Evolutionary conservation across 2,329 filamentous ascomycete genomes (phyloP), one percentile per base, ranked within the genome.

Genomic region (Fusarium sp.): DNA sequence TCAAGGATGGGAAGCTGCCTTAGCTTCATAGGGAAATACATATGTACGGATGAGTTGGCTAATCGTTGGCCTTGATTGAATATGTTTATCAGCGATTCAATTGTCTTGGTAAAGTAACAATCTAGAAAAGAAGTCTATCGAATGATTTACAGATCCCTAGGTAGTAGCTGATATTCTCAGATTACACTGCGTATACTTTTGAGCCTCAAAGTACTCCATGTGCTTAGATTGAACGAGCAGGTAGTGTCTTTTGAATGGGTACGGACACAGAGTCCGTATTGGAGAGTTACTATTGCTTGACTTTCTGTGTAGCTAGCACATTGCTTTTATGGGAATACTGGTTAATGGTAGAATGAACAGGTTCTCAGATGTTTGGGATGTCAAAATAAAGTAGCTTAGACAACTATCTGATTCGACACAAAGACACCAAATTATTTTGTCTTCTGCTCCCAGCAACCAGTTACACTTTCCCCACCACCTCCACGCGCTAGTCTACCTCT

Each of bases 401-500:
- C 31, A 9, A 10, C 31, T 8, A 34, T 34, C 31, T 34, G 14
- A 18, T 34, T 34, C 31, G 2, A 18, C 31, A 18, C 5, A 34
- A 18, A 18, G 16, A 34, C 14, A 37, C 34, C 34, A 37, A 37
- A 18, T n/a, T 37, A 37, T 37, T 37, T n/a, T 37, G 34, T 37
- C 34, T n/a, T 11, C 34, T 37, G n/a, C 18, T n/a, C 6, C 18
- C 34, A 1, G 34, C 34, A 18, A 3, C 59, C 60, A 43, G 53
- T 45, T 23, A 54, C 34, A 11, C 30, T 26, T 60, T 31, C 41
- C 18, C 55, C n/a, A 28, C 30, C 16, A 30, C 30, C 57, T 52
- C 57, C 67, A 56, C 30, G 26, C 50, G 19, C 53, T 59, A 51
- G 45, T 46, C 53, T 73, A 78, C 77, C 77, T 46, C 53, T 73